Base-by-base conservation (phyloP, 805 yeast genomes). In the Diddensiella transvaalensis region DNA sequence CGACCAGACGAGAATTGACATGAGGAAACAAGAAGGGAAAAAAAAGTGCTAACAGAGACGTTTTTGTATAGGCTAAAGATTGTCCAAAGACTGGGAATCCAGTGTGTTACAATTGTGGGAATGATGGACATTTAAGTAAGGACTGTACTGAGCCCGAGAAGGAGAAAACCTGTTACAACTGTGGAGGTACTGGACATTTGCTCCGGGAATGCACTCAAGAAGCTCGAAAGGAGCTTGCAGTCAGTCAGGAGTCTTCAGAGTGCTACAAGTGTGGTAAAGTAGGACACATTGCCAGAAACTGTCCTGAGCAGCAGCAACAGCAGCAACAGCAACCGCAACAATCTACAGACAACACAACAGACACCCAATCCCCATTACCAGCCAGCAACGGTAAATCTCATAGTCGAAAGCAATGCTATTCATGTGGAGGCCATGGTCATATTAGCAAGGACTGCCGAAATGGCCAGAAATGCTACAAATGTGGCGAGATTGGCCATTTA, bases 181-280 rank as follows among this genome's bases (percentile, higher is more conserved):
- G 97, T 73, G 93, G 93, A 62, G 86, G 84, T 67, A 77, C 84
- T 49, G 96, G 96, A 48, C 97, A 89, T 65, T 82, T 89, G 60
- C 87, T 85, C 69, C 72, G 85, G 44, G 96, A 89, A 66, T 89
- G 97, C 73, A 50, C 53, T 22, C 51, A 56, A 41, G 53, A 47
- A 42, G 50, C 51, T 10, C 26, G 43, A 8, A 50, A 49, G 40
- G 45, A 48, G 30, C 50, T 42, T 18, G 53, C 51, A 22, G 54
- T 40, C 18, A 47, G 38, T 35, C 47, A 41, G 35, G 32, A 36
- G 40, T n/a, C n/a, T 23, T 17, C 46, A n/a, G 49, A 87, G 70
- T 89, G 97, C 72, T 89, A 88, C 78, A 85, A 89, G 55, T 89
- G 96, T 73, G 96, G 96, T 61, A 83, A 85, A 72, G 74, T 79